These are phyloP conservation scores for Allium fistulosum DNA, from an alignment of 106 monocot species.

Conservation along the genomic window DNA sequence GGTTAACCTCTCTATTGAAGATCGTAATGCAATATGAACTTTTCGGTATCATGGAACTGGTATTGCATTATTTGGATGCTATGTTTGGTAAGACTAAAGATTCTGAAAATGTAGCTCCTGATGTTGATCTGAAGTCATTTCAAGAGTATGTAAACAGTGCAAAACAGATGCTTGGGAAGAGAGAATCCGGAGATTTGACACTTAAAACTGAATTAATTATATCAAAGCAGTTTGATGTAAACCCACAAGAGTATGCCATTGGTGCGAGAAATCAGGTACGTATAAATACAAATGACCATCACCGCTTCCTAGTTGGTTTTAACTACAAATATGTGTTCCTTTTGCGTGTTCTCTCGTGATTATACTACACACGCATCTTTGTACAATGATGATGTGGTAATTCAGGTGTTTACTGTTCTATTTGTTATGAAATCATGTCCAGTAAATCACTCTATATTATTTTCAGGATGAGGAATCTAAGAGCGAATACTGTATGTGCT, in stretches of 20 bases:
- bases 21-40: slow-evolving; percentile 35
- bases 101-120: slow-evolving; percentile 7
- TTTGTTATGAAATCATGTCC: background rate
- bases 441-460: background rate
- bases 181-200: slow-evolving; percentile 1
- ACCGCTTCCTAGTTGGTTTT: too few relatives aligned
- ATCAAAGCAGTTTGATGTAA: background rate
- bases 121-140: slow-evolving; percentile 26
- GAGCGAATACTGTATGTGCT: background rate
- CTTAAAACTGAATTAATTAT: slow-evolving; percentile 7
- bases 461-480: slow-evolving; percentile 24
- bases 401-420: too few relatives aligned
- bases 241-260: slow-evolving; percentile 1
- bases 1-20: slow-evolving; percentile 39
- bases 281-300: background rate
- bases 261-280: background rate
- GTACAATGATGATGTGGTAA: too few relatives aligned
- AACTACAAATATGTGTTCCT: too few relatives aligned
- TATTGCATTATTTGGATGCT: slow-evolving; percentile 29
- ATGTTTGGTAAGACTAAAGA: slow-evolving; percentile 10
- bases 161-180: slow-evolving; percentile 23
- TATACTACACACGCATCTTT: too few relatives aligned
- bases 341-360: too few relatives aligned
- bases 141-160: slow-evolving; percentile 29
- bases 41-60: slow-evolving; percentile 31